Evolutionary conservation across 1,139 yeast genomes (phyloP), one percentile per base, ranked within the genome.

Genomic region (Sugiyamaella paludigena): DNA sequence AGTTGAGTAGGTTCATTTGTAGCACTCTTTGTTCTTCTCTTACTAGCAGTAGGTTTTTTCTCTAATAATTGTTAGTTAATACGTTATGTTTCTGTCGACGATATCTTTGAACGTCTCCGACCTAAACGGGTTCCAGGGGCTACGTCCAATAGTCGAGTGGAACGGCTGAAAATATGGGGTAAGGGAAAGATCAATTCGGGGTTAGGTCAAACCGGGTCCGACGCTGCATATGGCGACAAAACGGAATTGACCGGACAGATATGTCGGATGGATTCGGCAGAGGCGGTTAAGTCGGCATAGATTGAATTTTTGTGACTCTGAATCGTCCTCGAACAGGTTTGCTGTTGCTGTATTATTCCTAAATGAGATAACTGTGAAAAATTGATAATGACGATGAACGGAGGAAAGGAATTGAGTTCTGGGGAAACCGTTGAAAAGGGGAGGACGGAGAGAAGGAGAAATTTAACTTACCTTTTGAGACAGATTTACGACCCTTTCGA

Each of bases 21-120:
- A 30, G 52, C 52, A 31, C 54, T 50, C 34, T 53, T 55, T 40
- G 54, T 49, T 15, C 58, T 45, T n/a, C 54, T 45, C 37, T 54
- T 52, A 7, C 41, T 40, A 12, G 50, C 26, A 24, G 42, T 30
- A 2, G 52, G 47, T 30, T 49, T 52, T 24, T 49, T 43, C 15
- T 52, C 53, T 45, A 38, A 28, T n/a, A 9, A 40, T n/a, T 19
- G 24, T 19, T 19, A 19, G 24, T 19, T 4, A n/a, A n/a, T n/a
- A n/a, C n/a, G n/a, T n/a, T n/a, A n/a, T n/a, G n/a, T n/a, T n/a
- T n/a, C n/a, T n/a, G n/a, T n/a, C n/a, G n/a, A n/a, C n/a, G n/a
- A n/a, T n/a, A n/a, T n/a, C n/a, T n/a, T n/a, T n/a, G n/a, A n/a
- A n/a, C n/a, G n/a, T n/a, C n/a, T n/a, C n/a, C n/a, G n/a, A n/a